Evolutionary conservation across 768 basidiomycete genomes (phyloP).

Genomic region (Xanthoconium purpureum): DNA sequence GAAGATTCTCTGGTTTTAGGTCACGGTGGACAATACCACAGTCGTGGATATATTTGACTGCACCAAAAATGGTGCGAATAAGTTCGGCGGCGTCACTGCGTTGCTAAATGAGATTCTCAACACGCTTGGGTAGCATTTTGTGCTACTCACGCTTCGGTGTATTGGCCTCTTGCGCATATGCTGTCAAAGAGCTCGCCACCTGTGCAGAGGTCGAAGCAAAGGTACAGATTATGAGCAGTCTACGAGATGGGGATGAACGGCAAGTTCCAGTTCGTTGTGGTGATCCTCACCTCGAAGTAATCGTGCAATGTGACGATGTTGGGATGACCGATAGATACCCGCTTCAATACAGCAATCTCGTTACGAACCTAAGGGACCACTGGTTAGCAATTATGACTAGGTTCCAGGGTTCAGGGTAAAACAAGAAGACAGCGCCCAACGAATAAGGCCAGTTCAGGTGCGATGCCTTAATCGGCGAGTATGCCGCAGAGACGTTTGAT

Average conservation of each 20-base stretch:
- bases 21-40: slow-evolving; percentile 95
- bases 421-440: background rate
- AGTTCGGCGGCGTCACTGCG: slow-evolving; percentile 84
- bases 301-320: slow-evolving; percentile 95
- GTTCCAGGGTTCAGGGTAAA: slow-evolving; percentile 16
- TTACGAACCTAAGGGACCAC: slow-evolving; percentile 72
- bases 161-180: slow-evolving; percentile 96
- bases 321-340: slow-evolving; percentile 81
- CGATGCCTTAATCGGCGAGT: slow-evolving; percentile 16
- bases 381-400: slow-evolving; percentile 8
- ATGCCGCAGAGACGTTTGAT: background rate
- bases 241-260: slow-evolving; percentile 25
- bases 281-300: slow-evolving; percentile 77
- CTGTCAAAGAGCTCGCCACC: slow-evolving; percentile 99
- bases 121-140: background rate
- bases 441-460: background rate
- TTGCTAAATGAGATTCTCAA: slow-evolving; percentile 26
- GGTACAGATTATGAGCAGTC: slow-evolving; percentile 91
- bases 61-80: slow-evolving; percentile 79
- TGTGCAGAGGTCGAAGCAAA: slow-evolving; percentile 94
- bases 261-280: background rate
- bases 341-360: slow-evolving; percentile 93
- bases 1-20: slow-evolving; percentile 95
- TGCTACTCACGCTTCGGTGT: slow-evolving; percentile 79
- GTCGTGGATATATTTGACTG: slow-evolving; percentile 90